phyloP scores from a whole-genome alignment of 805 yeast species.

The Metschnikowia amazonensis region DNA sequence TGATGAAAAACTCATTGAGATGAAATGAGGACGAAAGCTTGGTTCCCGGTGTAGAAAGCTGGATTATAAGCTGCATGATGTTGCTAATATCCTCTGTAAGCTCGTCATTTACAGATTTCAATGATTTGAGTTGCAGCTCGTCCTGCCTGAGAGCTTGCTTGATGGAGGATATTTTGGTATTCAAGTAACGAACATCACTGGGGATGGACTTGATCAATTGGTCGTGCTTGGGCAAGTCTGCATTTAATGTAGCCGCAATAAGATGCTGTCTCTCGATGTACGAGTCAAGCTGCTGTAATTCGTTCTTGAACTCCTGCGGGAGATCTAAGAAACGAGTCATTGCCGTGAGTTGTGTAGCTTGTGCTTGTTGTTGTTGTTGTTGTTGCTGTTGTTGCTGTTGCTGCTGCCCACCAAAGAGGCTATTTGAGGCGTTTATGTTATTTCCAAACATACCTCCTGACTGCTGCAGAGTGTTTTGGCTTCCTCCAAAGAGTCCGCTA shows the following conservation, averaged over 20 bases:
- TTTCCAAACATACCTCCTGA: constrained; percentile 13
- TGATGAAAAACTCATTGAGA: constrained; percentile 52
- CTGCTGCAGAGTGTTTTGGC: constrained; percentile 8
- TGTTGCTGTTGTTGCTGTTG: constrained; percentile 19
- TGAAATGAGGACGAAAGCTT: constrained; percentile 53
- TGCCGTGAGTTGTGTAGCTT: constrained; percentile 53
- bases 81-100: constrained; percentile 48
- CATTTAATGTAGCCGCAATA: constrained; percentile 63
- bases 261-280: constrained; percentile 72
- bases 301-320: constrained; percentile 66
- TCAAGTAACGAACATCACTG: constrained; percentile 62
- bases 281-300: constrained; percentile 65
- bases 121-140: constrained; percentile 31
- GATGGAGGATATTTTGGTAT: constrained; percentile 57
- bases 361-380: constrained; percentile 42
- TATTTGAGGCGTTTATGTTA: constrained; percentile 9
- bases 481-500: constrained; percentile 33
- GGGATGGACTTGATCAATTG: constrained; percentile 68
- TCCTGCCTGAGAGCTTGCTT: constrained; percentile 60
- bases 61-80: constrained; percentile 51
- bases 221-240: constrained; percentile 58
- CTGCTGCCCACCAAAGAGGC: constrained; percentile 14
- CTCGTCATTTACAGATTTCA: constrained; percentile 38
- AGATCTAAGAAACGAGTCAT: constrained; percentile 73
- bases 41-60: constrained; percentile 51